These are phyloP conservation scores for Xylariaceae sp. DNA, from an alignment of 2,329 filamentous ascomycete species.

Conservation along the genomic window DNA sequence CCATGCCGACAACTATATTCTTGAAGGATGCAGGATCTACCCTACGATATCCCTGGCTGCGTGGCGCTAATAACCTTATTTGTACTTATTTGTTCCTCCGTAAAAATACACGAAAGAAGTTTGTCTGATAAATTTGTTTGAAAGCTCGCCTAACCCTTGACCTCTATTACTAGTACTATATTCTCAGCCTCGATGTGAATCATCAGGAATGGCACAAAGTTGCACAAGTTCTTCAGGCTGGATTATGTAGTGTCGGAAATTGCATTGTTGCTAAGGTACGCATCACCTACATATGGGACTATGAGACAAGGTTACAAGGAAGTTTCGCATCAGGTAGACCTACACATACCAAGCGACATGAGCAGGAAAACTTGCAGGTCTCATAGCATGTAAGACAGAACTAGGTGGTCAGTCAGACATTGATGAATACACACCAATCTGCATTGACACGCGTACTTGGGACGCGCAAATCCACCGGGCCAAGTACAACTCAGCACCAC, in stretches of 20 bases:
- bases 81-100: conserved; percentile 9
- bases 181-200: too few relatives aligned
- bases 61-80: conserved; percentile 18
- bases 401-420: conserved; percentile 4
- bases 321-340: too few relatives aligned
- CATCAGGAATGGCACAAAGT: too few relatives aligned
- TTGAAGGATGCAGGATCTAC: conserved; percentile 1
- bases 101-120: background rate
- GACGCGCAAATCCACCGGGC: background rate
- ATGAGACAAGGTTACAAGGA: too few relatives aligned
- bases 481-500: background rate
- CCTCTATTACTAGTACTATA: too few relatives aligned
- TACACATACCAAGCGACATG: too few relatives aligned
- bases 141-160: too few relatives aligned
- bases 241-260: too few relatives aligned
- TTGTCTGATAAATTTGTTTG: background rate
- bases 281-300: too few relatives aligned
- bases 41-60: background rate
- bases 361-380: conserved; percentile 9
- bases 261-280: too few relatives aligned
- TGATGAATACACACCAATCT: conserved; percentile 4
- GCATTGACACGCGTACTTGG: conserved; percentile 4
- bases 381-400: conserved; percentile 14
- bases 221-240: too few relatives aligned
- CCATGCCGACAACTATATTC: too few relatives aligned